phyloP scores from a whole-genome alignment of 2,329 filamentous ascomycete species.

The Calonectria pseudoreteaudii region DNA sequence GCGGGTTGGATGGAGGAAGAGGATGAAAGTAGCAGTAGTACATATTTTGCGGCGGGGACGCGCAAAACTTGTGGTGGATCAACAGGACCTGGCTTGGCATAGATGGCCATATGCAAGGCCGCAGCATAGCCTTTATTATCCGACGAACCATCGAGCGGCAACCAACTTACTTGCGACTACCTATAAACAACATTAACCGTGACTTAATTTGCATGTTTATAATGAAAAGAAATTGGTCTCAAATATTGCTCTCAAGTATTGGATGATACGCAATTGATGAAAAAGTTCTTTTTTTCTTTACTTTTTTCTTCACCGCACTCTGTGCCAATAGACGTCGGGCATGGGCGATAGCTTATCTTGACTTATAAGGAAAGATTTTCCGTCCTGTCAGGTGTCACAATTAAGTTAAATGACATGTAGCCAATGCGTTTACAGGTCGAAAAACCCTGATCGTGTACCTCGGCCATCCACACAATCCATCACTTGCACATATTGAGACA shows the following conservation, averaged over 20 bases:
- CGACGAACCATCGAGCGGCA: not conserved
- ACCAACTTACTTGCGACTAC: not conserved
- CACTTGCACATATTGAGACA: conserved; percentile 5
- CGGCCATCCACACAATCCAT: not conserved
- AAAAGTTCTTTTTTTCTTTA: not conserved
- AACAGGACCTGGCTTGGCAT: conserved; percentile 31
- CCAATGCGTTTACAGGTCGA: not conserved
- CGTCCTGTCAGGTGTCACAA: not conserved
- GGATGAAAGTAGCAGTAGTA: conserved; percentile 16
- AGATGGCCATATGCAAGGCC: conserved; percentile 20
- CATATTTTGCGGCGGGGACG: not conserved
- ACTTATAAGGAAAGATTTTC: not conserved
- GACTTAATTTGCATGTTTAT: not conserved
- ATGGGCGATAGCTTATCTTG: not conserved
- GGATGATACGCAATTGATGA: no score
- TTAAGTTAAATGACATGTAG: not conserved
- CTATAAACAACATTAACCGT: not conserved
- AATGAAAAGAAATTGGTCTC: not conserved
- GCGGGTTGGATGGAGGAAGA: conserved; percentile 24
- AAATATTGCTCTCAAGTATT: not conserved
- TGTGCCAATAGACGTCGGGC: not conserved
- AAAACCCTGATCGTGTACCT: not conserved
- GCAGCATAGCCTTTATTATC: conserved; percentile 2
- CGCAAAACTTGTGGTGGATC: conserved; percentile 37
- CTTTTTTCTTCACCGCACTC: not conserved